Base-by-base conservation (phyloP, 345 rosid genomes). In the Arabis hirsuta region DNA sequence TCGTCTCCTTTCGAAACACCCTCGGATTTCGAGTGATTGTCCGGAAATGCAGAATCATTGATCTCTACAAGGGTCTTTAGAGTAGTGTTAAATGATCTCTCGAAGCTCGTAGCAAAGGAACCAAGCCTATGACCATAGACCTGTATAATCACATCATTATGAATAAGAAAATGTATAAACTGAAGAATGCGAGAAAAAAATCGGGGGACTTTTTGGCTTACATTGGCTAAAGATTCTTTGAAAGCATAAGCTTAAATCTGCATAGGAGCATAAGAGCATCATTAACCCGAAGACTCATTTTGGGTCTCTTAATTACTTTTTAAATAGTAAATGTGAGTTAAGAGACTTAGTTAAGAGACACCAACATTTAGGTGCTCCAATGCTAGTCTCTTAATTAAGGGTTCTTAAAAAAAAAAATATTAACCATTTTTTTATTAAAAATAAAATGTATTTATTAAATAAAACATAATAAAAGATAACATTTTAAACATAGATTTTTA, bases 171-270 rank as follows among this genome's bases (percentile, higher is more conserved):
- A 32, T 12, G 31, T 61, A 13, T 5, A 47, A 38, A 46, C 0
- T 27, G 26, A 13, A 36, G 44, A 61, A 29, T 26, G 6, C 11
- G 4, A n/a, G 2, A 27, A 44, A 2, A 20, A 43, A 19, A 27
- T 11, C 9, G 31, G 6, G 36, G 31, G 31, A 20, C 6, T 41
- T 50, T 50, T 54, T 71, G 66, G 64, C 99, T 91, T 86, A 91
- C 98, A 88, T 85, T 87, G 79, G 88, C 87, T 81, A 95, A 81
- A 51, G 98, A 88, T 85, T 90, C 98, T 81, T 79, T 85, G 71
- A 88, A 93, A 66, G 90, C 94, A 2, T 87, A 83, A 71, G 91
- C 79, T 74, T 94, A 95, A 26, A 95, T 82, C 99, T 95, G 88
- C 84, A 27, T 0, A 27, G 76, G 48, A 77, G 72, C n/a, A 71